Evolutionary conservation across 306 rosid species (phyloP).

Genomic region (Vicia sativa): DNA sequence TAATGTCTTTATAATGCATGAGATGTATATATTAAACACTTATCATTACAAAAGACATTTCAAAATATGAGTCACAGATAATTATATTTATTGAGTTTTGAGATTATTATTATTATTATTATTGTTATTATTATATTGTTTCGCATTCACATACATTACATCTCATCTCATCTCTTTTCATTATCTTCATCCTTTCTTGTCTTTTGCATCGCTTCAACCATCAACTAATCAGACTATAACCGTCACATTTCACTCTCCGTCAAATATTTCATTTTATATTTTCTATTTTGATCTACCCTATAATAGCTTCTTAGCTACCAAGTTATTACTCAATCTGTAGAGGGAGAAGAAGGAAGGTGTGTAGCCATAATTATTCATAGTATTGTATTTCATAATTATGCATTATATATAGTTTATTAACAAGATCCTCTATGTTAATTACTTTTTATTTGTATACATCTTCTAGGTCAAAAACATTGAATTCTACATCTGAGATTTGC

Average conservation of each 20-base stretch:
- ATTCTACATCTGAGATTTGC: constrained; percentile 42
- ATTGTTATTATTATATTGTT: too few species aligned
- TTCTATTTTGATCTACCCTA: not conserved
- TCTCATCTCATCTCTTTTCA: not conserved
- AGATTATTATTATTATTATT: not conserved
- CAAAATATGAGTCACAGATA: not conserved
- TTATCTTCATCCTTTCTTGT: not conserved
- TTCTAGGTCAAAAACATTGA: constrained; percentile 28
- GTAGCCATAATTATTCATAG: too few species aligned
- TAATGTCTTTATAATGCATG: too few species aligned
- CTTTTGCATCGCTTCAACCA: not conserved
- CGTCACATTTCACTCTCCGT: not conserved
- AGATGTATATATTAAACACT: too few species aligned
- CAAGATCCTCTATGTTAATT: not conserved
- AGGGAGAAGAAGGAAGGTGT: not conserved
- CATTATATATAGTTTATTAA: not conserved
- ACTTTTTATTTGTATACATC: not conserved
- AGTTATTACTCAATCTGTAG: not conserved
- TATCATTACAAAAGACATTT: not conserved
- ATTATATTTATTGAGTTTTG: not conserved
- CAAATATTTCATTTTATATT: not conserved
- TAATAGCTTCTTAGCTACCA: not conserved
- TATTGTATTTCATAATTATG: not conserved
- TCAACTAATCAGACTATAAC: not conserved
- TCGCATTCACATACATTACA: too few species aligned